Evolutionary conservation across 2,329 filamentous ascomycete species (phyloP).

Genomic region (Nothomitra cinnamomea): DNA sequence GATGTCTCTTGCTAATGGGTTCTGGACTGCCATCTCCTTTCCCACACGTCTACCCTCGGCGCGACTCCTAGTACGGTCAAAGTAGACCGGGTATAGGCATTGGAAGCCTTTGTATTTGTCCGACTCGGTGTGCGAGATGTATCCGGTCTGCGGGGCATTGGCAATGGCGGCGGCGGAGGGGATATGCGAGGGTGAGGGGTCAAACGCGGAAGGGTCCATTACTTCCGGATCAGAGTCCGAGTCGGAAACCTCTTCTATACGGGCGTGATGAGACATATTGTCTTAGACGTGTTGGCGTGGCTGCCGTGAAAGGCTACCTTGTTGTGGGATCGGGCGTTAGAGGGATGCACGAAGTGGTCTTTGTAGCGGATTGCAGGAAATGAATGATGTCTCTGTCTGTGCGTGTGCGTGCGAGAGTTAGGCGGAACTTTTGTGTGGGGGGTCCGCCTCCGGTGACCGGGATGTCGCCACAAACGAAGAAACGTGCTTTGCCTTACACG

Average conservation of each 20-base stretch:
- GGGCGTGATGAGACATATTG: constrained; percentile 60
- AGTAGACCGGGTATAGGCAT: constrained; percentile 91
- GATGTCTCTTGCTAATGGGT: constrained; percentile 80
- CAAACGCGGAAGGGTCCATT: constrained; percentile 69
- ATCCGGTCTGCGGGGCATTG: constrained; percentile 13
- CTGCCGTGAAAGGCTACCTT: neutral
- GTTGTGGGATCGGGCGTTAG: too few relatives aligned
- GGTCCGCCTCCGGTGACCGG: too few relatives aligned
- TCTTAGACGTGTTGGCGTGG: constrained; percentile 4
- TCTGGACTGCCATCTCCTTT: constrained; percentile 53
- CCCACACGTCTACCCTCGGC: constrained; percentile 69
- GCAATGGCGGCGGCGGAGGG: constrained; percentile 17
- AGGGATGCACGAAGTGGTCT: too few relatives aligned
- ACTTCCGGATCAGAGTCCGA: constrained; percentile 49
- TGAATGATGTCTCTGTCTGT: too few relatives aligned
- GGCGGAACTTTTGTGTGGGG: too few relatives aligned
- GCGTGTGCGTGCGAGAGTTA: too few relatives aligned
- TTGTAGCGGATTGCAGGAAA: too few relatives aligned
- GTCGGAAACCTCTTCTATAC: constrained; percentile 85
- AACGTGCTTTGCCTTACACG: too few relatives aligned
- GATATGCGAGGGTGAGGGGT: constrained; percentile 36
- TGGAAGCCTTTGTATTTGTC: constrained; percentile 58
- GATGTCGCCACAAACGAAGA: too few relatives aligned
- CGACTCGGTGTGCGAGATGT: constrained; percentile 26
- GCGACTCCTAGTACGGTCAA: constrained; percentile 59